phyloP scores from a whole-genome alignment of 306 rosid genomes.

The Styphnolobium japonicum region DNA sequence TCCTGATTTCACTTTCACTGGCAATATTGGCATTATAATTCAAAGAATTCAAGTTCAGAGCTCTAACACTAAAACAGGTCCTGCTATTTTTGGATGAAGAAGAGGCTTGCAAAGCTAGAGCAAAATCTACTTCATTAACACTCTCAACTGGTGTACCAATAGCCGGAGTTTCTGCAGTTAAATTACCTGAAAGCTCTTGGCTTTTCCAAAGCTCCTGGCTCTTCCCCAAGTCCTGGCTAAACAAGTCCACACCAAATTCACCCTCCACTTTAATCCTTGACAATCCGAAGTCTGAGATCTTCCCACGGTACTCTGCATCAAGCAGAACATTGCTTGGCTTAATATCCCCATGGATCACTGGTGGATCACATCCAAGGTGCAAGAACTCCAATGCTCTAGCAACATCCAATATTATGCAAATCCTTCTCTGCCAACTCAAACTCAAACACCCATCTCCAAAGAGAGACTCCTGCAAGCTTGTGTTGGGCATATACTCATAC shows the following conservation, averaged over 20 bases:
- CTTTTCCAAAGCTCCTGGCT: conserved; percentile 77
- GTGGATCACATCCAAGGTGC: conserved; percentile 91
- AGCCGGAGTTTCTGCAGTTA: conserved; percentile 70
- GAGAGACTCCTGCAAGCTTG: conserved; percentile 85
- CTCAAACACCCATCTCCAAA: conserved; percentile 61
- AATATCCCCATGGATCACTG: conserved; percentile 90
- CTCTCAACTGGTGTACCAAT: conserved; percentile 83
- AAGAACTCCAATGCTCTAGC: conserved; percentile 84
- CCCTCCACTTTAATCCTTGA: conserved; percentile 90
- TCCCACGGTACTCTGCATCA: conserved; percentile 62
- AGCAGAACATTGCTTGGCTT: conserved; percentile 93
- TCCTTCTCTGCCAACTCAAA: conserved; percentile 87
- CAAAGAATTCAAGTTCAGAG: conserved; percentile 66
- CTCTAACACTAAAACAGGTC: conserved; percentile 48
- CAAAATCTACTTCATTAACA: conserved; percentile 86
- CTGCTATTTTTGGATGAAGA: conserved; percentile 75
- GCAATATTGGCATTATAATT: conserved; percentile 64
- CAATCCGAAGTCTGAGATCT: conserved; percentile 83
- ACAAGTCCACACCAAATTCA: conserved; percentile 83
- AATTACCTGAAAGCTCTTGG: conserved; percentile 83
- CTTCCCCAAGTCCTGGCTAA: conserved; percentile 86
- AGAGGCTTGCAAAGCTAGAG: conserved; percentile 91
- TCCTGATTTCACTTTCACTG: conserved; percentile 55
- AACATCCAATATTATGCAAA: conserved; percentile 68
- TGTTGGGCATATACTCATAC: conserved; percentile 84